Conservation (phyloP, 2,329 filamentous ascomycete species). For the Fusarium guadeloupense region DNA sequence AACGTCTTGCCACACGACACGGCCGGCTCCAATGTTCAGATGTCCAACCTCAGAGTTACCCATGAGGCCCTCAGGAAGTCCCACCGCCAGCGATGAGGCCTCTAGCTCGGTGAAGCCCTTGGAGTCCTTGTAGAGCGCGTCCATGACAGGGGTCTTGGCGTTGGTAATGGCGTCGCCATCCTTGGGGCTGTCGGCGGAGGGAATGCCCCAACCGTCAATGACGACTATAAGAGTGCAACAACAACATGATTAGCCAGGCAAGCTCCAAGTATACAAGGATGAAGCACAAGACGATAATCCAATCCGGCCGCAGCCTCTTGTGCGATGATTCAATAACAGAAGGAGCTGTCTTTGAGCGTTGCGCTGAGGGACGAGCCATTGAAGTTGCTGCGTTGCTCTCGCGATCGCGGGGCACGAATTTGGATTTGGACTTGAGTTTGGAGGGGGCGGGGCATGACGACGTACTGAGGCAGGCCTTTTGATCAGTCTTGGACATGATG, state of each 20-base stretch:
- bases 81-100: constrained; percentile 94
- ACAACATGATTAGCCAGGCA: constrained; percentile 67
- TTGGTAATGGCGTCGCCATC: constrained; percentile 95
- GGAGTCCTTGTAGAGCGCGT: constrained; percentile 82
- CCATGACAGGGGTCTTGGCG: constrained; percentile 94
- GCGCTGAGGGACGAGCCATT: constrained; percentile 26
- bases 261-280: constrained; percentile 66
- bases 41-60: constrained; percentile 99
- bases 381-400: constrained; percentile 12
- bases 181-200: constrained; percentile 80
- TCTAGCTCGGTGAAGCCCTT: constrained; percentile 93
- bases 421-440: constrained; percentile 32
- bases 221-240: constrained; percentile 75
- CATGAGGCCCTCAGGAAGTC: constrained; percentile 96
- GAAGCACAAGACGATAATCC: constrained; percentile 59
- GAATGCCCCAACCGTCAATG: constrained; percentile 98
- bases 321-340: constrained; percentile 18
- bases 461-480: constrained; percentile 71
- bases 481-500: constrained; percentile 64
- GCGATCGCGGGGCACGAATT: constrained; percentile 36
- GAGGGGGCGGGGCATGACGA: constrained; percentile 45
- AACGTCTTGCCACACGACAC: constrained; percentile 98
- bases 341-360: constrained; percentile 36
- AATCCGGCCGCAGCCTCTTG: constrained; percentile 43
- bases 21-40: constrained; percentile 96